phyloP scores from a whole-genome alignment of 2,329 filamentous ascomycete species.

The Parasarocladium wereldwijsianum region DNA sequence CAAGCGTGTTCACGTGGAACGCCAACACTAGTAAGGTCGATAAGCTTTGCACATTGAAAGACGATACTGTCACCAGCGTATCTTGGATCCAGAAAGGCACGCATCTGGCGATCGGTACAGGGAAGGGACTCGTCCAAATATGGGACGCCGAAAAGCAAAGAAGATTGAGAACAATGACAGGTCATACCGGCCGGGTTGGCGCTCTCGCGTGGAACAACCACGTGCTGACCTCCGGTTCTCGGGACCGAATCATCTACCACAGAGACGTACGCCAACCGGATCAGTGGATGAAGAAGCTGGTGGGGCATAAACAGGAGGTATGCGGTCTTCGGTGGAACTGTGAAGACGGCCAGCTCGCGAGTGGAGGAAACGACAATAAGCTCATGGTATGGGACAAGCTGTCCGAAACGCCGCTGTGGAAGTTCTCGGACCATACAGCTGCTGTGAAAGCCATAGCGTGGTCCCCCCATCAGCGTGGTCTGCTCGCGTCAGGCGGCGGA shows the following conservation, averaged over 20 bases:
- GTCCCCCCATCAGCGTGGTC: conserved; percentile 88
- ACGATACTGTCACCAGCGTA: conserved; percentile 91
- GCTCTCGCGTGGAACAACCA: conserved; percentile 97
- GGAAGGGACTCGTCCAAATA: conserved; percentile 89
- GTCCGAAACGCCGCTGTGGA: conserved; percentile 80
- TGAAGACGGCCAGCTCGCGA: conserved; percentile 87
- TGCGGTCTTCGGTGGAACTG: conserved; percentile 96
- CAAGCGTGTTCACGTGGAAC: conserved; percentile 98
- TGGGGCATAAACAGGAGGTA: conserved; percentile 95
- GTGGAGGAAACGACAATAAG: conserved; percentile 96
- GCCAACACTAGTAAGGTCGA: conserved; percentile 81
- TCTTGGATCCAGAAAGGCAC: conserved; percentile 98
- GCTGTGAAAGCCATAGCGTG: conserved; percentile 96
- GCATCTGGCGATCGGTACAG: conserved; percentile 87
- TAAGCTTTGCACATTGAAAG: conserved; percentile 81
- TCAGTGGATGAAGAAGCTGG: conserved; percentile 74
- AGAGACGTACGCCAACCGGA: conserved; percentile 87
- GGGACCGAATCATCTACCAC: conserved; percentile 87
- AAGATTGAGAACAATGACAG: conserved; percentile 87
- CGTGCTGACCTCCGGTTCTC: conserved; percentile 86
- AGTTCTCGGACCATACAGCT: conserved; percentile 87
- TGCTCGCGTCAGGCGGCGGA: conserved; percentile 90
- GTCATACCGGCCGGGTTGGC: conserved; percentile 84
- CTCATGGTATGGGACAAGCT: conserved; percentile 97
- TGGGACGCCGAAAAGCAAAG: conserved; percentile 88